Percentiles rank a stretch among this genome's conserved stretches.
phyloP scores from a whole-genome alignment of 2,329 filamentous ascomycete species.

The Colletotrichum euphorbiae region DNA sequence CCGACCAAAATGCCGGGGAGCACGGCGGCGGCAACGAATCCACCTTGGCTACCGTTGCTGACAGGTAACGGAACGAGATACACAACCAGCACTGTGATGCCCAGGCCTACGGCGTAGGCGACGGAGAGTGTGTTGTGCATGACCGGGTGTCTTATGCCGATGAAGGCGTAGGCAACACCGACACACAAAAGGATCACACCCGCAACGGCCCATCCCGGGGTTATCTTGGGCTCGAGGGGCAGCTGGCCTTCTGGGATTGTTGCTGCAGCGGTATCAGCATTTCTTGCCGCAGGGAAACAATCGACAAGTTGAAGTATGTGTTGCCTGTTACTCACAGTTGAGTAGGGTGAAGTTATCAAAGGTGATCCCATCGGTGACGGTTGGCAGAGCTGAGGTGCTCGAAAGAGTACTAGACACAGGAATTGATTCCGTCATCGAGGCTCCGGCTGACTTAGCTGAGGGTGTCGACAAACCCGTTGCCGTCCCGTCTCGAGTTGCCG shows the following conservation, averaged over 20 bases:
- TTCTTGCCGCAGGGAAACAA: too few species aligned
- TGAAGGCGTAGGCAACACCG: conserved; percentile 77
- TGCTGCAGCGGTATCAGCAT: conserved; percentile 47
- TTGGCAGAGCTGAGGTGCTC: conserved; percentile 24
- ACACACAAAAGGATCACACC: conserved; percentile 80
- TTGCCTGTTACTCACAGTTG: conserved; percentile 47
- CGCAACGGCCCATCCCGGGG: conserved; percentile 82
- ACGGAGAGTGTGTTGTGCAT: conserved; percentile 85
- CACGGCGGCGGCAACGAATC: conserved; percentile 83
- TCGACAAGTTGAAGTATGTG: background rate
- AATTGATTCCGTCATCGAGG: conserved; percentile 7
- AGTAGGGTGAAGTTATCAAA: conserved; percentile 48
- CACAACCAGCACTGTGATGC: conserved; percentile 83
- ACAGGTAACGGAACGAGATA: conserved; percentile 90
- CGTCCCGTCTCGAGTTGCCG: conserved; percentile 17
- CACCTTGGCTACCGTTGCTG: conserved; percentile 81
- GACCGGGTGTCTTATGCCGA: conserved; percentile 86
- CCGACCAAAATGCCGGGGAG: conserved; percentile 81
- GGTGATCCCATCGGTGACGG: conserved; percentile 38
- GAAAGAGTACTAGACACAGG: conserved; percentile 10
- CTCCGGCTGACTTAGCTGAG: conserved; percentile 7
- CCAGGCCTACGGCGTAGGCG: conserved; percentile 77
- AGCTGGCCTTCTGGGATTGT: conserved; percentile 66
- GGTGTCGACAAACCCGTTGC: background rate
- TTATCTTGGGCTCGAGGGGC: conserved; percentile 79